Conservation (phyloP, 305 asterid genomes). For the Solanum aculeatissimum region DNA sequence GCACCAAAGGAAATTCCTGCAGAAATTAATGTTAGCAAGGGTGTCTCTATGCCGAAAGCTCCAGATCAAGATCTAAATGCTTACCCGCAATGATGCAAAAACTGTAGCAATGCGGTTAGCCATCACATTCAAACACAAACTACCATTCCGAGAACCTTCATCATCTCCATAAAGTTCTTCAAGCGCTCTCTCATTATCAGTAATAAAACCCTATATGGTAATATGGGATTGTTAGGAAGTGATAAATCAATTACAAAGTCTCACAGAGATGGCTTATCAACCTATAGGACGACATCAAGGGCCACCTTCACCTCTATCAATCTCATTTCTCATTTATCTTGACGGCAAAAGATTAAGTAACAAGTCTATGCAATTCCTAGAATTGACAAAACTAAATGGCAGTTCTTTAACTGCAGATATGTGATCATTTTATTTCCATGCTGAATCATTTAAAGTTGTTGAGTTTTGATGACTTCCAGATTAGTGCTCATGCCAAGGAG, state of each 20-base stretch:
- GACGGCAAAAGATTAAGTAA: background rate
- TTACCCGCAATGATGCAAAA: constrained; percentile 86
- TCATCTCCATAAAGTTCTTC: constrained; percentile 98
- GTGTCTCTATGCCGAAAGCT: background rate
- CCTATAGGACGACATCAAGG: background rate
- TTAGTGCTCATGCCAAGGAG: background rate
- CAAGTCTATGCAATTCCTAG: background rate
- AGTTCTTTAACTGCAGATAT: background rate
- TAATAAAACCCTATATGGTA: constrained; percentile 63
- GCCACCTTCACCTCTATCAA: background rate
- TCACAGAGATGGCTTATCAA: background rate
- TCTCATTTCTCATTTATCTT: background rate
- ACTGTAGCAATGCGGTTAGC: constrained; percentile 92
- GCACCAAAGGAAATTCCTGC: constrained; percentile 96
- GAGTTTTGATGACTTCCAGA: background rate
- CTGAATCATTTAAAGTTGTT: background rate
- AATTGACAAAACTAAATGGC: background rate
- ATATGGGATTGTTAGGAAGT: background rate
- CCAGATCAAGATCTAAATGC: constrained; percentile 4
- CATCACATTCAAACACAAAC: constrained; percentile 77
- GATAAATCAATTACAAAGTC: background rate
- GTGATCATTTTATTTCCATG: background rate
- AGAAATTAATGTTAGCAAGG: constrained; percentile 13
- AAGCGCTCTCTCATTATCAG: constrained; percentile 88
- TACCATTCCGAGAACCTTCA: constrained; percentile 72